These are phyloP conservation scores for Amphichorda felina DNA, from an alignment of 2,329 filamentous ascomycete species.

Conservation along the genomic window DNA sequence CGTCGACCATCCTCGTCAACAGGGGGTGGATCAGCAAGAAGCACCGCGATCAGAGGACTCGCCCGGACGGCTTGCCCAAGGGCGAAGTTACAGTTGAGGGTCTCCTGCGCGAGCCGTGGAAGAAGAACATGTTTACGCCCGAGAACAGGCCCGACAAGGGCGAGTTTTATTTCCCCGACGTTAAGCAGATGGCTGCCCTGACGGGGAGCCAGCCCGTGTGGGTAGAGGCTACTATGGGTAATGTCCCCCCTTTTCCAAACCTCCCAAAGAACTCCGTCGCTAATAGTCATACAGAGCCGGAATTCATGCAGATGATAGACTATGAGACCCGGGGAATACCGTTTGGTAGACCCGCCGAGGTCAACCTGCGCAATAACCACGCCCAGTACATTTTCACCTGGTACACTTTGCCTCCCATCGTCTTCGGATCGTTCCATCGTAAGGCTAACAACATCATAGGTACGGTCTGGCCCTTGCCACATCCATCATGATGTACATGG, in stretches of 20 bases:
- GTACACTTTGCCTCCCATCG: constrained; percentile 40
- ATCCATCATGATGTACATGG: constrained; percentile 92
- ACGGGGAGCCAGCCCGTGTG: constrained; percentile 80
- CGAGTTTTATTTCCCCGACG: constrained; percentile 92
- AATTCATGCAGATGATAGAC: constrained; percentile 64
- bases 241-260: constrained; percentile 6
- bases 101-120: constrained; percentile 77
- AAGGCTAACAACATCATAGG: constrained; percentile 34
- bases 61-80: constrained; percentile 52
- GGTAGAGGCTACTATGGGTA: constrained; percentile 94
- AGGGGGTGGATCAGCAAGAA: constrained; percentile 85
- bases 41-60: constrained; percentile 51
- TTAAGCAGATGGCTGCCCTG: constrained; percentile 76
- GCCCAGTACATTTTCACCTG: constrained; percentile 98
- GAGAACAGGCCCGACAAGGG: constrained; percentile 73
- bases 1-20: constrained; percentile 71
- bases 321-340: constrained; percentile 74
- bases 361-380: constrained; percentile 93
- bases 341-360: constrained; percentile 76
- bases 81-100: constrained; percentile 74
- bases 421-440: too few species aligned
- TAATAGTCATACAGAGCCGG: constrained; percentile 50
- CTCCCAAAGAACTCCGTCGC: not conserved
- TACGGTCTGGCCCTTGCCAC: constrained; percentile 78
- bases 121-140: constrained; percentile 97